Evolutionary conservation across 257 asterid genomes (phyloP).

Genomic region (Asclepias syriaca): DNA sequence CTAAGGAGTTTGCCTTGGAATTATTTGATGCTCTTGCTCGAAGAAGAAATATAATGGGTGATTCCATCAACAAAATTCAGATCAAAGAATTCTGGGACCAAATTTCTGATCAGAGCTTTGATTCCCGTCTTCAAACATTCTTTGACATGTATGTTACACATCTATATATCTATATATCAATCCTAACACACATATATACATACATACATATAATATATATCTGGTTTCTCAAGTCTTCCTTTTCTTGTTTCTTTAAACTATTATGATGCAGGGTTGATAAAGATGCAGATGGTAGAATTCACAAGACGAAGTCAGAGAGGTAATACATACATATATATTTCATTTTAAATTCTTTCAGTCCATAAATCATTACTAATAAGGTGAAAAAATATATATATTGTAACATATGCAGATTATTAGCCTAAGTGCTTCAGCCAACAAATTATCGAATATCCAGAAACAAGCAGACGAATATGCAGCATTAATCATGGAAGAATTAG

Average conservation of each 20-base stretch:
- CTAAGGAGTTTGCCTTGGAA: slow-evolving; percentile 69
- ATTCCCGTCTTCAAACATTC: slow-evolving; percentile 78
- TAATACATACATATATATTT: slow-evolving; percentile 2
- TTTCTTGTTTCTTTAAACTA: too few species aligned
- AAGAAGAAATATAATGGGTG: slow-evolving; percentile 53
- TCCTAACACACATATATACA: background rate
- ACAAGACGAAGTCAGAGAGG: slow-evolving; percentile 94
- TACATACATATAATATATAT: background rate
- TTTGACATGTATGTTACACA: slow-evolving; percentile 58
- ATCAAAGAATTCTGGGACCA: slow-evolving; percentile 79
- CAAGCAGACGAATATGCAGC: slow-evolving; percentile 91
- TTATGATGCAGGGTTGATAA: slow-evolving; percentile 75
- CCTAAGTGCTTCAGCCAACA: slow-evolving; percentile 90
- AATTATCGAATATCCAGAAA: slow-evolving; percentile 62
- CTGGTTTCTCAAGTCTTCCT: background rate
- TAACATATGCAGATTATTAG: slow-evolving; percentile 51
- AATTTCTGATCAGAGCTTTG: slow-evolving; percentile 76
- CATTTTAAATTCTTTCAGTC: background rate
- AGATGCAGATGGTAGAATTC: slow-evolving; percentile 79
- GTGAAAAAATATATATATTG: background rate
- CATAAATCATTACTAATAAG: background rate
- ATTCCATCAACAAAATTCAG: slow-evolving; percentile 48
- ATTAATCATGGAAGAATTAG: slow-evolving; percentile 86
- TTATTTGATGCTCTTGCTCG: slow-evolving; percentile 71
- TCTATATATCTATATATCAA: slow-evolving; percentile 12